Evolutionary conservation across 2,329 filamentous ascomycete genomes (phyloP).

Genomic region (Colletotrichum salicis): DNA sequence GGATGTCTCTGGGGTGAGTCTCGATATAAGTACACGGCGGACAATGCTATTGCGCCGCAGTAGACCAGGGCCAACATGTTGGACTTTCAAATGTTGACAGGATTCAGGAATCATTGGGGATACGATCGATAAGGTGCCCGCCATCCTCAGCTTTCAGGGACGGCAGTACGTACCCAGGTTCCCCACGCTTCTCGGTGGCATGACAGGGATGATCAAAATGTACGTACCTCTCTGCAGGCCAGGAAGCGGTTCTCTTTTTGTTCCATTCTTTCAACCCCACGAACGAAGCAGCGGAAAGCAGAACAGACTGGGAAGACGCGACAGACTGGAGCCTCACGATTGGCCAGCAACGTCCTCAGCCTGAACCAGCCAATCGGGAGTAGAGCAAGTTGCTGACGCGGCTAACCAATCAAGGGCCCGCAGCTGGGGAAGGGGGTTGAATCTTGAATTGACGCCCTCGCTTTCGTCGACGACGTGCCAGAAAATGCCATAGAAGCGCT

Average conservation of each 20-base stretch:
- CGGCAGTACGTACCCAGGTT: constrained; percentile 25
- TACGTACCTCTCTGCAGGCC: constrained; percentile 17
- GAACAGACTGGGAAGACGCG: neutral
- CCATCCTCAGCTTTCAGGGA: neutral
- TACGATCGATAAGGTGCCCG: constrained; percentile 3
- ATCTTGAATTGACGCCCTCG: constrained; percentile 32
- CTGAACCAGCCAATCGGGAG: constrained; percentile 27
- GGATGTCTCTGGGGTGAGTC: constrained; percentile 20
- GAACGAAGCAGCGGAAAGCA: constrained; percentile 17
- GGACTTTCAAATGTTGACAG: constrained; percentile 15
- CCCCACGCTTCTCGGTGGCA: constrained; percentile 18
- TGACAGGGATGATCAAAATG: neutral
- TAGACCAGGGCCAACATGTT: constrained; percentile 6
- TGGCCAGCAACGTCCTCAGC: neutral
- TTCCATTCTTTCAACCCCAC: constrained; percentile 17
- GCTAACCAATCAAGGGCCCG: constrained; percentile 21
- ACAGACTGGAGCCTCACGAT: constrained; percentile 15
- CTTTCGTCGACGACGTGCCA: neutral
- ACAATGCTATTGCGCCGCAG: neutral
- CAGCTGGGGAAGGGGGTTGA: constrained; percentile 14
- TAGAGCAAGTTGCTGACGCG: constrained; percentile 21
- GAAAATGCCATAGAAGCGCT: neutral
- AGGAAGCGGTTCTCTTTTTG: constrained; percentile 5
- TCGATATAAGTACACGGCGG: constrained; percentile 2
- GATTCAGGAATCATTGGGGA: constrained; percentile 5